These are phyloP conservation scores for Apiospora marii DNA, from an alignment of 2,329 filamentous ascomycete genomes.

Conservation along the genomic window DNA sequence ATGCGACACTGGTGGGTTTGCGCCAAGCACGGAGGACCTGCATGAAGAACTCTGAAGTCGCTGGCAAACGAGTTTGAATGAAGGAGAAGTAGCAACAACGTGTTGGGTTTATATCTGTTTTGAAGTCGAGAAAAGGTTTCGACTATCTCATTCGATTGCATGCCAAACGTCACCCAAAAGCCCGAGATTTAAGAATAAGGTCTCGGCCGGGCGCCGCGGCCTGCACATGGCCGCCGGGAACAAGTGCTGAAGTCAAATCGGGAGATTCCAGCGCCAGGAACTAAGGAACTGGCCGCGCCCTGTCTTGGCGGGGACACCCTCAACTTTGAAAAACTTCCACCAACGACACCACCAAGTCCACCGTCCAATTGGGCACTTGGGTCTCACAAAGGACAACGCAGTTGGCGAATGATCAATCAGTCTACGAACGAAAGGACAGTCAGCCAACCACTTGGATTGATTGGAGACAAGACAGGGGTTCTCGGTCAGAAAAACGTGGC, in stretches of 20 bases:
- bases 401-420: not conserved
- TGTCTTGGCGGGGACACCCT: not conserved
- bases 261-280: not conserved
- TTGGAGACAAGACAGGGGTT: not conserved
- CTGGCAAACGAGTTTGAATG: not conserved
- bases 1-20: not conserved
- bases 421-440: not conserved
- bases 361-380: not conserved
- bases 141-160: not conserved
- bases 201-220: constrained; percentile 10
- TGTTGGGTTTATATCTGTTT: not conserved
- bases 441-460: constrained; percentile 5
- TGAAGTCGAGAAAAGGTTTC: constrained; percentile 13
- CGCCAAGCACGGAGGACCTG: not conserved
- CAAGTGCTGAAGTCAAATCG: not conserved
- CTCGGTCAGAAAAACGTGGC: constrained; percentile 13
- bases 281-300: not conserved
- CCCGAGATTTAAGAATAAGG: not conserved
- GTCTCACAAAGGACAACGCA: not conserved
- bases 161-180: constrained; percentile 3
- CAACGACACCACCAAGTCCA: not conserved
- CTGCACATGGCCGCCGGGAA: not conserved
- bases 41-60: not conserved
- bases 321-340: not conserved
- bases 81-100: not conserved